These are phyloP conservation scores for Pulicaria dysenterica DNA, from an alignment of 129 eudicot genomes.

Conservation along the genomic window DNA sequence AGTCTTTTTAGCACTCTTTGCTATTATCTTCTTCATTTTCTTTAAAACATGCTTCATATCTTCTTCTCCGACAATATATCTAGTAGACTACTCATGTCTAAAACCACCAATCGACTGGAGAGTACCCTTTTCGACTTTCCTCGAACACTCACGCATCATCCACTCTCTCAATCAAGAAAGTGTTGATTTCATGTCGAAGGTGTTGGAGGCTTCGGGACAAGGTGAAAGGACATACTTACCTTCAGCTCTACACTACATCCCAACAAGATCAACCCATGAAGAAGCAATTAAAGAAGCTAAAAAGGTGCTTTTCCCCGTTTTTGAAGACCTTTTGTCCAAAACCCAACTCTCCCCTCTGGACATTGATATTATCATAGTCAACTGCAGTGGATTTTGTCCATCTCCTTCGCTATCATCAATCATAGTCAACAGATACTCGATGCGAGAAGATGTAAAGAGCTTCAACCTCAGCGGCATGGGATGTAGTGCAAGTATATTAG, in stretches of 20 bases:
- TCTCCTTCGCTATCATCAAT: constrained; percentile 63
- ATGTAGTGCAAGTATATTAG: constrained; percentile 77
- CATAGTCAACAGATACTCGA: constrained; percentile 46
- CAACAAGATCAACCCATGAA: constrained; percentile 54
- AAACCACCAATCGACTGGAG: constrained; percentile 75
- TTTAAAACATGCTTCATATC: constrained; percentile 25
- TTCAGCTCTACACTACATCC: constrained; percentile 59
- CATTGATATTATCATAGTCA: constrained; percentile 64
- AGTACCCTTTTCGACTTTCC: constrained; percentile 57
- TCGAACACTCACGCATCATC: constrained; percentile 55
- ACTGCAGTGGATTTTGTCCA: constrained; percentile 77
- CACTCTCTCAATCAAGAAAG: constrained; percentile 48
- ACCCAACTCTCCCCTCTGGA: constrained; percentile 45
- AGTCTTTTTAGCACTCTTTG: constrained; percentile 31
- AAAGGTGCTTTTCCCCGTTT: constrained; percentile 54
- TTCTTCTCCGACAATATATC: constrained; percentile 46
- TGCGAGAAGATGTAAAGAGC: constrained; percentile 65
- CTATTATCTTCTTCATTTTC: constrained; percentile 14
- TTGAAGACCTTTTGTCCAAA: constrained; percentile 61
- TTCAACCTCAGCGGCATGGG: constrained; percentile 81
- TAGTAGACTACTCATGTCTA: constrained; percentile 74
- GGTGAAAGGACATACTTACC: constrained; percentile 61
- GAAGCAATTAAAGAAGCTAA: constrained; percentile 57
- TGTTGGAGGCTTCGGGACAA: constrained; percentile 63
- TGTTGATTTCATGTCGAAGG: constrained; percentile 55